Conservation (phyloP, 1,284 basidiomycete species). For the Abortiporus biennis region DNA sequence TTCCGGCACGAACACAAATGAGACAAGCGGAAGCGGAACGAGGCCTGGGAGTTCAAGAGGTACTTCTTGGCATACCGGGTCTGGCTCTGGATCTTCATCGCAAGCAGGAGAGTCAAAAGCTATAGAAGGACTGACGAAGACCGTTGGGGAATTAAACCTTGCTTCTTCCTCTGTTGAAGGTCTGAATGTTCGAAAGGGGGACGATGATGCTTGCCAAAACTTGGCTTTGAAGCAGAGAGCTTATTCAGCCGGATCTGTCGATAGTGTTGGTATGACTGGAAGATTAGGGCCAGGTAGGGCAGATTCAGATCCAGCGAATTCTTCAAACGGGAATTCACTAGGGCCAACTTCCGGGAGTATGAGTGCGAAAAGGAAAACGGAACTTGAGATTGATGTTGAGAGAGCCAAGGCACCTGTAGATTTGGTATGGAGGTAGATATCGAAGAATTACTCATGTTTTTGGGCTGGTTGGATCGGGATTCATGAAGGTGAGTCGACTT, state of each 20-base stretch:
- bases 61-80: constrained; percentile 8
- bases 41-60: constrained; percentile 14
- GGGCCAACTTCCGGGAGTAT: neutral
- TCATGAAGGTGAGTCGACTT: too few species aligned
- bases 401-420: neutral
- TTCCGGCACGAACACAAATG: neutral
- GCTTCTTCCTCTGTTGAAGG: neutral
- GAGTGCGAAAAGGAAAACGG: neutral
- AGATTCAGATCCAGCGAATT: neutral
- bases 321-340: neutral
- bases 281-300: neutral
- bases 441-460: too few species aligned
- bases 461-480: too few species aligned
- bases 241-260: neutral
- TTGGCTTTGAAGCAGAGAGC: too few species aligned
- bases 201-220: neutral
- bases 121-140: neutral
- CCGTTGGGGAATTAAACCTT: neutral
- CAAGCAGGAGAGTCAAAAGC: neutral
- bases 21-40: constrained; percentile 7
- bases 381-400: neutral
- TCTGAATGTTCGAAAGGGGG: neutral
- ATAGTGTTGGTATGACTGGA: neutral
- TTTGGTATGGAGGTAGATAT: too few species aligned
- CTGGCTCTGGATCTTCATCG: constrained; percentile 9